Evolutionary conservation across 441 rosid genomes (phyloP), one percentile per base, ranked within the genome.

Genomic region (Codiaeum variegatum): DNA sequence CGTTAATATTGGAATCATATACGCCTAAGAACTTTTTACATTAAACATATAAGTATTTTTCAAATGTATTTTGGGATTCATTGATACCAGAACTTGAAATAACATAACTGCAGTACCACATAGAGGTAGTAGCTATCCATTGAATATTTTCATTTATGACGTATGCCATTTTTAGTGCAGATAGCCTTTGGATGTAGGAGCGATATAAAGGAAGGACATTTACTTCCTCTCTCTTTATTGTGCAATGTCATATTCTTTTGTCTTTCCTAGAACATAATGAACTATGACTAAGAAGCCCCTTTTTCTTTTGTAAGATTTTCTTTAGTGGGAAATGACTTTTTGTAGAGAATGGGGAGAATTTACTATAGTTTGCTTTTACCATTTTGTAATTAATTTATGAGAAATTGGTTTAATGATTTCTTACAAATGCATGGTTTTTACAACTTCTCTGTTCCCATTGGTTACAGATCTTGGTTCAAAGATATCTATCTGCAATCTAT

Each of bases 391-490:
- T 28, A 36, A 34, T 34, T n/a, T 68, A 24, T 38, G 21, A 54
- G 31, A 34, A 19, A 34, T 32, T 67, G 51, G 18, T 52, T 32
- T 67, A 31, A 4, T 51, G 8, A 21, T 52, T 52, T 40, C 44
- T 40, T 11, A 40, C 13, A 40, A 40, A 49, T 49, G 55, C 24
- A 0, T 63, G 49, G 29, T 29, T 19, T 49, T 70, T 24, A 28
- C 49, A 23, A 15, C 15, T 59, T 67, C 62, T 78, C 38, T 15
- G 34, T 51, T 9, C 36, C 19, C 13, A 3, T 34, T 3, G 5
- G 24, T 34, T 66, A 26, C 23, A 54, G 56, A 31, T 68, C 47
- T 76, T 49, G 49, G 63, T 42, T 49, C 16, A 52, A 28, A 60
- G 54, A 26, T 55, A 65, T 46, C 21, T 34, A n/a, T 36, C 67